Evolutionary conservation across 1,284 basidiomycete genomes (phyloP).

Genomic region (Trichosporon inkin): DNA sequence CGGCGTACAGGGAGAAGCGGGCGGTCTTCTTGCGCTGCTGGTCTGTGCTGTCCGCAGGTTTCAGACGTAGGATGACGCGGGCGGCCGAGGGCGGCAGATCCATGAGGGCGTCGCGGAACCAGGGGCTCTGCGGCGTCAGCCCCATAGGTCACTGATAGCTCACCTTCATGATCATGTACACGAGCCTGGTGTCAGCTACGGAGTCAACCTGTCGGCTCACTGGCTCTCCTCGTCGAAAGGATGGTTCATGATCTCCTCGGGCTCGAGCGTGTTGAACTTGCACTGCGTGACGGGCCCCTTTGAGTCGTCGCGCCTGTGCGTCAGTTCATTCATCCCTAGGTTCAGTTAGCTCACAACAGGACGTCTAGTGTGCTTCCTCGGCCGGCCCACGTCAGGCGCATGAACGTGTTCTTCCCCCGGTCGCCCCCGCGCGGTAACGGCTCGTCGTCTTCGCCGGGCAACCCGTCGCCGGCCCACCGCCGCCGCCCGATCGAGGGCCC

Average conservation of each 20-base stretch:
- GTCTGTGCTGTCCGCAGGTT: constrained; percentile 31
- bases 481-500: constrained; percentile 16
- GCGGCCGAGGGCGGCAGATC: constrained; percentile 81
- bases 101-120: constrained; percentile 84
- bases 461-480: constrained; percentile 53
- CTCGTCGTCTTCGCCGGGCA: constrained; percentile 50
- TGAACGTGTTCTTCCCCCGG: constrained; percentile 57
- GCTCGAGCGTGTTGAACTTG: constrained; percentile 78
- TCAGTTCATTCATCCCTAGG: neutral
- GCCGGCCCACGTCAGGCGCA: constrained; percentile 78
- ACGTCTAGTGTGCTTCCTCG: constrained; percentile 72
- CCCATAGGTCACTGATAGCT: neutral
- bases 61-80: constrained; percentile 74
- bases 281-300: constrained; percentile 81
- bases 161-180: constrained; percentile 84
- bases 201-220: constrained; percentile 53
- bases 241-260: constrained; percentile 74
- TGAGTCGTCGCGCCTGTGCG: constrained; percentile 71
- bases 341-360: constrained; percentile 61
- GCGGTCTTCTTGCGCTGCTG: constrained; percentile 33
- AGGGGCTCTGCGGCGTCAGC: constrained; percentile 62
- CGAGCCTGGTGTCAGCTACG: constrained; percentile 53
- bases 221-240: constrained; percentile 66
- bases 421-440: constrained; percentile 32
- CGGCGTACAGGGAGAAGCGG: constrained; percentile 70